phyloP scores from a whole-genome alignment of 768 basidiomycete species.

The Pulveroboletus sp. region DNA sequence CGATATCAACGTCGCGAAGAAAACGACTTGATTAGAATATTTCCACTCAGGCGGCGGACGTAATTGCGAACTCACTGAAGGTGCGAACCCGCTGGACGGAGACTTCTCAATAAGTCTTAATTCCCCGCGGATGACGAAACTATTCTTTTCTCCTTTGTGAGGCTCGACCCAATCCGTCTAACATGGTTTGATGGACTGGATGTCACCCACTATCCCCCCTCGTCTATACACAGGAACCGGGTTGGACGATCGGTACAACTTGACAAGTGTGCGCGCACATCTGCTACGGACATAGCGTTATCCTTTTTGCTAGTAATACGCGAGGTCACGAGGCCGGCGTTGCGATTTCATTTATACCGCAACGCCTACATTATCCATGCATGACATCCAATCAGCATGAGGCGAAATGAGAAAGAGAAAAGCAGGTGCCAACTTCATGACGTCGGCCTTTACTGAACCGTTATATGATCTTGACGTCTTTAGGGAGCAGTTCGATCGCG shows the following conservation, averaged over 20 bases:
- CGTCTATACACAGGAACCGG: not conserved
- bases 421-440: not conserved
- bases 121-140: not conserved
- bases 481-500: too few relatives aligned
- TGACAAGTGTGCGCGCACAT: not conserved
- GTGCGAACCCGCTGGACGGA: too few relatives aligned
- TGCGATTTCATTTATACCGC: not conserved
- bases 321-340: not conserved
- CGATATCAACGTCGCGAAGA: not conserved
- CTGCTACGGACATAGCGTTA: conserved; percentile 1
- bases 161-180: too few relatives aligned
- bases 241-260: not conserved
- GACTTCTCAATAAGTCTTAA: too few relatives aligned
- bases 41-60: not conserved
- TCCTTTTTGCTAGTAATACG: not conserved
- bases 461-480: conserved; percentile 1
- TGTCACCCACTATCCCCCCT: not conserved
- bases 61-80: too few relatives aligned
- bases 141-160: too few relatives aligned
- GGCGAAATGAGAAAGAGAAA: not conserved
- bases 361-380: not conserved
- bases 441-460: not conserved
- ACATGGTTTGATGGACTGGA: not conserved
- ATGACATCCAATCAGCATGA: not conserved
- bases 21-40: too few relatives aligned